phyloP scores from a whole-genome alignment of 148 eudicot species.

The Cornus suecica region DNA sequence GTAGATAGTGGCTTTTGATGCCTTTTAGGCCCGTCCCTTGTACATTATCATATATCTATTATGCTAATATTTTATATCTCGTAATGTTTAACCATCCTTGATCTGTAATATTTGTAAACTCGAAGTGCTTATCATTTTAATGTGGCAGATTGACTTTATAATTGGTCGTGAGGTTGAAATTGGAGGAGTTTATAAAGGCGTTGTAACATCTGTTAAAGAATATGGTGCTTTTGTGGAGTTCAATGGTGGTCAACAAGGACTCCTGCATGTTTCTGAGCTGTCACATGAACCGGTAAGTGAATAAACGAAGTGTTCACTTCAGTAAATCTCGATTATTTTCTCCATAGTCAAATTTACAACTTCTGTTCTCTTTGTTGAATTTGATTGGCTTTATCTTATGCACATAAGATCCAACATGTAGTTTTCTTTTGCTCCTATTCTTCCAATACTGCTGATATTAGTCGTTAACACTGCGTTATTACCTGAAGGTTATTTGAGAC shows the following conservation, averaged over 20 bases:
- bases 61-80: not conserved
- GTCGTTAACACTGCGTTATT: not conserved
- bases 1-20: not conserved
- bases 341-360: not conserved
- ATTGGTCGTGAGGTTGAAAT: conserved; percentile 91
- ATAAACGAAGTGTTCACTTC: not conserved
- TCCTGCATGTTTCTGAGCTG: conserved; percentile 86
- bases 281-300: conserved; percentile 75
- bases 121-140: not conserved
- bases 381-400: not conserved
- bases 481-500: not conserved
- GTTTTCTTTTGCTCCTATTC: not conserved
- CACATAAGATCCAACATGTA: not conserved
- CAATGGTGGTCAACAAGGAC: conserved; percentile 96
- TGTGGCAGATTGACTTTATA: conserved; percentile 60
- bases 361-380: not conserved
- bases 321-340: not conserved
- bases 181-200: conserved; percentile 85
- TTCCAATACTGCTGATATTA: not conserved
- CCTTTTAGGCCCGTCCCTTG: not conserved
- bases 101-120: not conserved
- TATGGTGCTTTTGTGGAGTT: conserved; percentile 99
- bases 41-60: not conserved
- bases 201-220: conserved; percentile 72
- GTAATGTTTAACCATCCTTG: not conserved